Evolutionary conservation across 2,329 filamentous ascomycete genomes (phyloP).

Genomic region (Neonectria ditissima): DNA sequence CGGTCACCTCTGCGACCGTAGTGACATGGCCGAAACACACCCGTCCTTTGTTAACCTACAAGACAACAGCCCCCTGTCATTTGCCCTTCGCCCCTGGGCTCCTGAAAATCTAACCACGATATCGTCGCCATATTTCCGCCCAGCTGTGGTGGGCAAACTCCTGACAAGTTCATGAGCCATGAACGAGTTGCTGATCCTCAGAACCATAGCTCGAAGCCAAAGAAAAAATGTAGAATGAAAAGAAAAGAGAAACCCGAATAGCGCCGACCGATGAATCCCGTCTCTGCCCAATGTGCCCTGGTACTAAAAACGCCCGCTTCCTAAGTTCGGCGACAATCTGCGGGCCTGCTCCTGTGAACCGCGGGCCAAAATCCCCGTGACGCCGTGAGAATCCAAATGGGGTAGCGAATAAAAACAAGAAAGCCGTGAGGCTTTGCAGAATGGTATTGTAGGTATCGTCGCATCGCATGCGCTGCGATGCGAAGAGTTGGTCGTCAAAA

Average conservation of each 20-base stretch:
- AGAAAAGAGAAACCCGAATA: constrained; percentile 31
- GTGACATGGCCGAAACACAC: constrained; percentile 11
- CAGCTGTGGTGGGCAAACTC: constrained; percentile 18
- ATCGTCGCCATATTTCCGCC: constrained; percentile 9
- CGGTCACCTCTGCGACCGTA: constrained; percentile 4
- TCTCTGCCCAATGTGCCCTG: constrained; percentile 32
- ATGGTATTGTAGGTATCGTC: constrained; percentile 38
- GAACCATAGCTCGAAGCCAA: constrained; percentile 6
- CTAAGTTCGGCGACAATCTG: constrained; percentile 40
- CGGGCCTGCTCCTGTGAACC: constrained; percentile 42
- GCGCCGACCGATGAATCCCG: constrained; percentile 43
- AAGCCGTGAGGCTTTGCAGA: constrained; percentile 37
- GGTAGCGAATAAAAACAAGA: constrained; percentile 38
- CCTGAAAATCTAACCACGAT: constrained; percentile 19
- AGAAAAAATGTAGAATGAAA: constrained; percentile 17
- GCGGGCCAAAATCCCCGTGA: constrained; percentile 38
- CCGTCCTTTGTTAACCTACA: constrained; percentile 19
- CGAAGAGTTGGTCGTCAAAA: constrained; percentile 14
- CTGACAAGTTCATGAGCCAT: constrained; percentile 12
- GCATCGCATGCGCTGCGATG: constrained; percentile 29
- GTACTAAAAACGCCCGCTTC: constrained; percentile 44
- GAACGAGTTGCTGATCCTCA: constrained; percentile 10
- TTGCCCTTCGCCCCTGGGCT: constrained; percentile 1
- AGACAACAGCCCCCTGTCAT: not conserved
- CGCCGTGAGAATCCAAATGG: constrained; percentile 38